Percentiles rank a stretch among this genome's conserved stretches.
Evolutionary conservation across 2,329 filamentous ascomycete species (phyloP).

Genomic region (Exophiala viscosa): DNA sequence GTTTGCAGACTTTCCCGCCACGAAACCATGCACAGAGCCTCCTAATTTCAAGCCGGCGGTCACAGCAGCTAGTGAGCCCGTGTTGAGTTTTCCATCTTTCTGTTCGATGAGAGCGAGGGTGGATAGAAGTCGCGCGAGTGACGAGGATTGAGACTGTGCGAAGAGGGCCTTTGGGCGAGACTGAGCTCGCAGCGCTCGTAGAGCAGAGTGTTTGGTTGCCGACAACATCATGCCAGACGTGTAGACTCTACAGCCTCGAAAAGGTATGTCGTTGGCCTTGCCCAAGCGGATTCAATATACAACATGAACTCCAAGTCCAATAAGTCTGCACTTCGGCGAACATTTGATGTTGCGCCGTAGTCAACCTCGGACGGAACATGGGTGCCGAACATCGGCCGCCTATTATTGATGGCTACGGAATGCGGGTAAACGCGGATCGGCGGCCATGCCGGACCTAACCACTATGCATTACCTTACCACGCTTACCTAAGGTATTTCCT

Average conservation of each 20-base stretch:
- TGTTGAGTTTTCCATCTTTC: constrained; percentile 79
- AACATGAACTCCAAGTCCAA: not conserved
- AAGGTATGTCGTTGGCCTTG: not conserved
- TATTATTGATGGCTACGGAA: no score
- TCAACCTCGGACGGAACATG: no score
- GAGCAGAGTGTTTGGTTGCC: constrained; percentile 33
- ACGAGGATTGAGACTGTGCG: constrained; percentile 43
- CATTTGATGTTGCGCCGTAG: not conserved
- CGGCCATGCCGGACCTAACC: no score
- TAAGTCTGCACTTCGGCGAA: not conserved
- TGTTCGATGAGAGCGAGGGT: constrained; percentile 92
- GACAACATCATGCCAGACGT: constrained; percentile 21
- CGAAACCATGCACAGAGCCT: constrained; percentile 77
- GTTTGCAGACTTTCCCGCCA: constrained; percentile 78
- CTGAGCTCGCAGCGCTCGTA: constrained; percentile 45
- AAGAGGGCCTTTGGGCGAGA: constrained; percentile 40
- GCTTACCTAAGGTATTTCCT: no score
- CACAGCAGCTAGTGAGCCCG: constrained; percentile 76
- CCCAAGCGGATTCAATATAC: not conserved
- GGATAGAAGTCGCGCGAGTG: constrained; percentile 69
- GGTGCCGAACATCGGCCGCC: no score
- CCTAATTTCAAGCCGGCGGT: constrained; percentile 84
- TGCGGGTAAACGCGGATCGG: no score
- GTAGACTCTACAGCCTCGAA: not conserved
- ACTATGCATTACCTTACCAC: no score